A percentile compares a stretch with the other conserved stretches of the same genome.
Evolutionary conservation across 208 protist species (phyloP).

Genomic region (Leishmania arabica): DNA sequence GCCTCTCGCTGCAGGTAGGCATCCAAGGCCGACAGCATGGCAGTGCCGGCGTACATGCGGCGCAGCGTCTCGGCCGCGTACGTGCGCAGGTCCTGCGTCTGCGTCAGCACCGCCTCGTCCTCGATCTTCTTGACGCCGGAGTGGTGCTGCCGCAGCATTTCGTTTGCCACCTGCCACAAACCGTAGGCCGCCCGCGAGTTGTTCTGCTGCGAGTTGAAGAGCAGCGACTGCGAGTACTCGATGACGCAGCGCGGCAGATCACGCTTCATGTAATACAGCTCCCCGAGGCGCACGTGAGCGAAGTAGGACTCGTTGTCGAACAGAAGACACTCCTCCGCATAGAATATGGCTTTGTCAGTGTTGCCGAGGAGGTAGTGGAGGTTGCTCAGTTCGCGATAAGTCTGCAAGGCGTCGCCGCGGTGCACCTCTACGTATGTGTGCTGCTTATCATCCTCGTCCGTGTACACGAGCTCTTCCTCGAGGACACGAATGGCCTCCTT

Average conservation of each 20-base stretch:
- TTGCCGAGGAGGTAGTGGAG: constrained; percentile 72
- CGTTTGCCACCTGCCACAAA: constrained; percentile 58
- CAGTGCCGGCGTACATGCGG: constrained; percentile 74
- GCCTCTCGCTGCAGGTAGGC: constrained; percentile 56
- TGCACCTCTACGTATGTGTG: constrained; percentile 77
- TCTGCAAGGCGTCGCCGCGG: constrained; percentile 36
- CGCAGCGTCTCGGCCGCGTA: constrained; percentile 68
- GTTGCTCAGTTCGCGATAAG: constrained; percentile 69
- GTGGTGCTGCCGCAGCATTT: constrained; percentile 57
- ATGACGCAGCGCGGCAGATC: constrained; percentile 51
- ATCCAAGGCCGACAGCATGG: constrained; percentile 63
- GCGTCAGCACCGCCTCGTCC: constrained; percentile 39
- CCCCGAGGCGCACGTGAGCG: constrained; percentile 62
- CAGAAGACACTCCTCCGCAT: constrained; percentile 73
- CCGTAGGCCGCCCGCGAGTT: constrained; percentile 82
- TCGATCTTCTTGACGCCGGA: constrained; percentile 28
- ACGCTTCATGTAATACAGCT: constrained; percentile 75
- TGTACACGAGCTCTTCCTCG: constrained; percentile 67
- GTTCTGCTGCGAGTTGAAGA: constrained; percentile 69
- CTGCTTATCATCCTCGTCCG: constrained; percentile 63
- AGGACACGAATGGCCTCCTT: constrained; percentile 71
- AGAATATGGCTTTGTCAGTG: constrained; percentile 55
- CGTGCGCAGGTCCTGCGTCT: constrained; percentile 55
- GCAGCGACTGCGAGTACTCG: constrained; percentile 83
- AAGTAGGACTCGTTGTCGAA: constrained; percentile 59